Percentiles rank a stretch among this genome's conserved stretches.
These are phyloP conservation scores for Astrephomene gubernaculifera DNA, from an alignment of 139 green algal genomes.

Conservation along the genomic window DNA sequence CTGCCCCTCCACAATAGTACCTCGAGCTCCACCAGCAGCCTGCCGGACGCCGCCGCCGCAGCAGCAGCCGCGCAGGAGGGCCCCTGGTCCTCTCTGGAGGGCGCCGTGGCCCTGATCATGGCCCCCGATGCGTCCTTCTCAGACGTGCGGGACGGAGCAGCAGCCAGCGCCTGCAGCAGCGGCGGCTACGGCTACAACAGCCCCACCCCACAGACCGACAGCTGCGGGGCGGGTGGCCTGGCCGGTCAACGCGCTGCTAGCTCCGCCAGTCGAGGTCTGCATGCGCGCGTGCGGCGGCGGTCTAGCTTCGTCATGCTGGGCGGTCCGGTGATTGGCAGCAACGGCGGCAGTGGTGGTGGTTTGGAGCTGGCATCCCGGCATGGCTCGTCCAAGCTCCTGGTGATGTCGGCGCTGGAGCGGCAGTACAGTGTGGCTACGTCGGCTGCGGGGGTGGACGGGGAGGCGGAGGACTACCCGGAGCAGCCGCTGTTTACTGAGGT, in stretches of 20 bases:
- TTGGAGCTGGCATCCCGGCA: no score
- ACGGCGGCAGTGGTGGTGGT: neutral
- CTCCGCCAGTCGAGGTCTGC: neutral
- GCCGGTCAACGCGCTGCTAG: neutral
- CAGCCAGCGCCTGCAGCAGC: neutral
- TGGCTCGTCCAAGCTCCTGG: no score
- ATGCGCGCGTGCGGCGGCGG: neutral
- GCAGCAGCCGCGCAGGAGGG: no score
- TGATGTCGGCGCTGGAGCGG: neutral
- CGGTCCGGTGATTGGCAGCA: neutral
- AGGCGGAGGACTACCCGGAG: slow-evolving; percentile 29
- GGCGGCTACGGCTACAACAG: no score
- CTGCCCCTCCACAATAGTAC: no score
- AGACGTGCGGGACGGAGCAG: neutral
- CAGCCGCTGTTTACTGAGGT: slow-evolving; percentile 18
- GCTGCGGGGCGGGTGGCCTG: no score
- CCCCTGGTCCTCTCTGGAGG: slow-evolving; percentile 2
- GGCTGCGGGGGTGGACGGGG: neutral
- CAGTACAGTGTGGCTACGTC: no score
- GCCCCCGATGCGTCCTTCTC: neutral
- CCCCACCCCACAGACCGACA: no score
- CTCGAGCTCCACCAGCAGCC: neutral
- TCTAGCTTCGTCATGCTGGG: neutral
- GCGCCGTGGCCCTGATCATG: slow-evolving; percentile 6
- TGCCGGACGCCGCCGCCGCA: neutral